A percentile compares a stretch with the other conserved stretches of the same genome.
These are phyloP conservation scores for Quercus phellos DNA, from an alignment of 331 rosid genomes.

Conservation along the genomic window DNA sequence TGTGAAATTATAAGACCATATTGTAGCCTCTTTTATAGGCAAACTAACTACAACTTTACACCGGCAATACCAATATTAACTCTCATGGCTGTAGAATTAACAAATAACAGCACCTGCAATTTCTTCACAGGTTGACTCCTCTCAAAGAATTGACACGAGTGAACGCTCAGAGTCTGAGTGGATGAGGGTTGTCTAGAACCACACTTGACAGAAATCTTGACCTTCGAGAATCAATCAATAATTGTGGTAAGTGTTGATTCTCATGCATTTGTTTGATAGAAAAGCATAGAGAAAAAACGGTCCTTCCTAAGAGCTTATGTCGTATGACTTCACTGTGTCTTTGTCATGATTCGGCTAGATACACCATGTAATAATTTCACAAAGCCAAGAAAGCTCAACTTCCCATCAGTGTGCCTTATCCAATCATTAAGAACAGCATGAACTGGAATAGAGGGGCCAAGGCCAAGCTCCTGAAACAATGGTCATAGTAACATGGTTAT, in stretches of 20 bases:
- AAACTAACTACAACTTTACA: slow-evolving; percentile 42
- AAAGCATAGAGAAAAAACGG: slow-evolving; percentile 6
- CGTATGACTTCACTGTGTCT: slow-evolving; percentile 46
- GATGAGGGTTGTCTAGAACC: background rate
- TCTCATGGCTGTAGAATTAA: slow-evolving; percentile 17
- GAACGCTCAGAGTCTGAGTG: background rate
- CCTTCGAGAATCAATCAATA: slow-evolving; percentile 11
- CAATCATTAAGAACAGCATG: slow-evolving; percentile 96
- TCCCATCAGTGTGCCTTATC: slow-evolving; percentile 98
- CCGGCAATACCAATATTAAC: slow-evolving; percentile 21
- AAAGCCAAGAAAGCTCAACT: slow-evolving; percentile 95
- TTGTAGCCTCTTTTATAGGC: slow-evolving; percentile 22
- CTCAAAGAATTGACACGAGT: slow-evolving; percentile 29
- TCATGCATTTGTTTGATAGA: slow-evolving; percentile 15
- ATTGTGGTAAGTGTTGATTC: slow-evolving; percentile 6
- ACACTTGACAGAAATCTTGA: slow-evolving; percentile 25
- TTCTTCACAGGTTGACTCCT: slow-evolving; percentile 20
- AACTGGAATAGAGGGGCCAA: slow-evolving; percentile 96
- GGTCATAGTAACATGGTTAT: background rate
- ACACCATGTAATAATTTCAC: slow-evolving; percentile 87
- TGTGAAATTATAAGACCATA: background rate
- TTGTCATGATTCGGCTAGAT: slow-evolving; percentile 71
- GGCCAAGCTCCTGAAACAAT: slow-evolving; percentile 80
- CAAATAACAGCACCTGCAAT: slow-evolving; percentile 19
- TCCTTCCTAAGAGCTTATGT: slow-evolving; percentile 8